Evolutionary conservation across 148 eudicot genomes (phyloP), one percentile per base, ranked within the genome.

Genomic region (Rhododendron ferrugineum): DNA sequence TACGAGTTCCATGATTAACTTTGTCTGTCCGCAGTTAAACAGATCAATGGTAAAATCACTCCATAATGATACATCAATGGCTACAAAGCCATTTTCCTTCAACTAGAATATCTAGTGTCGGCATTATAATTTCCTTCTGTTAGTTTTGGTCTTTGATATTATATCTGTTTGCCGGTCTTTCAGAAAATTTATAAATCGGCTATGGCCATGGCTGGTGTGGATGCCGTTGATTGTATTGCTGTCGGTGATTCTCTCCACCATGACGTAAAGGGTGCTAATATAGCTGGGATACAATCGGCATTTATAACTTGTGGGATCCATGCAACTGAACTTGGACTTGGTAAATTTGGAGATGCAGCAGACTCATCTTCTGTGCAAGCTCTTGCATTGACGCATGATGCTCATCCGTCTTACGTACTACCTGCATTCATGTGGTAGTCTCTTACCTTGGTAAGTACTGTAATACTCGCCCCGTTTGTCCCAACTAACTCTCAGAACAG

Each of bases 161-260:
- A 47, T 11, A 16, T n/a, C 80, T 14, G 5, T 47, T 1, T 42
- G 46, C 15, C 13, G 82, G 64, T 15, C 75, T 84, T 49, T 30
- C 92, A 96, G 96, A 92, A 93, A 22, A 96, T 96, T 50, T 95
- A 96, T 42, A 88, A 95, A 86, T 91, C 94, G 62, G 98, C 99
- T 42, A 90, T 93, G 94, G 89, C 88, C 66, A 90, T 94, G 94
- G 93, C 87, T 34, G 97, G 94, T 78, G 94, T 91, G 79, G 96
- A 92, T 78, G 96, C 93, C 72, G 85, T 91, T 5, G 94, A 96
- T 80, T 93, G 97, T 87, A 89, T 95, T 77, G 98, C 95, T 66
- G 98, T 96, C n/a, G 97, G 99, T 4, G 99, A 96, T 88, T 96
- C 98, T 23, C 89, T 96, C 81, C 95, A 96, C 89, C 99, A 95